These are phyloP conservation scores for Oligophagozyma castellii DNA, from an alignment of 1,139 yeast genomes.

Conservation along the genomic window DNA sequence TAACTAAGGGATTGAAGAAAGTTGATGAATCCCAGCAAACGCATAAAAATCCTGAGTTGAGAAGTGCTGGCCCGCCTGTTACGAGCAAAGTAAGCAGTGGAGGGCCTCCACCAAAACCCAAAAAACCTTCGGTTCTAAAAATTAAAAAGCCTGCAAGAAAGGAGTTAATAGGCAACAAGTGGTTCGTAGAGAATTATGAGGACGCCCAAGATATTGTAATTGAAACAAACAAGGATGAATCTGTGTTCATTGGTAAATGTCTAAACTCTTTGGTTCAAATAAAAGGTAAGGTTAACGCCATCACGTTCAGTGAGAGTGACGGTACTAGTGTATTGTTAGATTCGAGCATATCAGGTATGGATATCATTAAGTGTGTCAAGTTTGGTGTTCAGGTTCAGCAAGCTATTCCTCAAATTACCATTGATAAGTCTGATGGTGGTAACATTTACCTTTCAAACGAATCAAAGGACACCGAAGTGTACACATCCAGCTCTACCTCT, in stretches of 20 bases:
- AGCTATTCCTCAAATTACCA: slow-evolving; percentile 62
- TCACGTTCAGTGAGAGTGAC: slow-evolving; percentile 61
- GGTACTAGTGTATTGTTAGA: slow-evolving; percentile 72
- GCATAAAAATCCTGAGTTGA: slow-evolving; percentile 78
- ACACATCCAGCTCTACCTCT: slow-evolving; percentile 73
- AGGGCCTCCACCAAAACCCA: slow-evolving; percentile 40
- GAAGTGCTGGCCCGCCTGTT: slow-evolving; percentile 32
- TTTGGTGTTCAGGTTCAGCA: slow-evolving; percentile 82
- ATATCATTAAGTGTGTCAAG: slow-evolving; percentile 65
- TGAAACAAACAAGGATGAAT: slow-evolving; percentile 76
- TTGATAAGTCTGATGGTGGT: slow-evolving; percentile 86
- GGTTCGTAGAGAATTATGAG: slow-evolving; percentile 77
- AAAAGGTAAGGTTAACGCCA: slow-evolving; percentile 85
- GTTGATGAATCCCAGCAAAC: slow-evolving; percentile 92
- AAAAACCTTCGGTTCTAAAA: slow-evolving; percentile 51
- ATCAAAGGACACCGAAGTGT: slow-evolving; percentile 58
- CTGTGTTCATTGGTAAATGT: slow-evolving; percentile 80
- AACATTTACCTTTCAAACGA: slow-evolving; percentile 62
- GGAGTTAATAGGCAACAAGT: slow-evolving; percentile 74
- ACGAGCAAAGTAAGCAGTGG: no score
- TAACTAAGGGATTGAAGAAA: slow-evolving; percentile 77
- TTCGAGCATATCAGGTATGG: slow-evolving; percentile 76
- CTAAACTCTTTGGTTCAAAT: slow-evolving; percentile 59
- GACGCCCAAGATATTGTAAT: slow-evolving; percentile 42
- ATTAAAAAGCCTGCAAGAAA: slow-evolving; percentile 57